Evolutionary conservation across 768 basidiomycete genomes (phyloP).

Genomic region (Mycena haematopus): DNA sequence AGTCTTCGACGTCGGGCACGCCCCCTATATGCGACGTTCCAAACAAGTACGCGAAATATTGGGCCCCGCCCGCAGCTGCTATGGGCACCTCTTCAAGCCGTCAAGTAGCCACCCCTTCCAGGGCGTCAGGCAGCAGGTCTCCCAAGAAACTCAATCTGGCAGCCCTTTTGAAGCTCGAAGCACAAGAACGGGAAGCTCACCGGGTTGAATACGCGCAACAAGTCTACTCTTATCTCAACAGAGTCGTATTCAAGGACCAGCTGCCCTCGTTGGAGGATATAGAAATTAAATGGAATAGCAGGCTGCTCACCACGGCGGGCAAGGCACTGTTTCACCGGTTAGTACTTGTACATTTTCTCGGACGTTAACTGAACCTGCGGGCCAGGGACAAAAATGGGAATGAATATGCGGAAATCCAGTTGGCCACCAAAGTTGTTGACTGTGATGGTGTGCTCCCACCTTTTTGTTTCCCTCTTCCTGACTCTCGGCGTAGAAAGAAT

Average conservation of each 20-base stretch:
- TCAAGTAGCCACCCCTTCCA: background rate
- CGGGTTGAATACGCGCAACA: conserved; percentile 59
- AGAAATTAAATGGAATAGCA: conserved; percentile 69
- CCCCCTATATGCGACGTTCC: background rate
- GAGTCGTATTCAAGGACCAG: conserved; percentile 56
- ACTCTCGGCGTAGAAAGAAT: conserved; percentile 65
- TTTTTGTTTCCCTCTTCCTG: background rate
- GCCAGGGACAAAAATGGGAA: conserved; percentile 55
- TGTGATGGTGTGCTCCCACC: conserved; percentile 58
- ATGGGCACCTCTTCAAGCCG: background rate
- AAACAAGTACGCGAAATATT: conserved; percentile 17
- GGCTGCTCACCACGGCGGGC: conserved; percentile 72
- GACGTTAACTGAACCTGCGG: background rate
- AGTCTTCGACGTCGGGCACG: background rate
- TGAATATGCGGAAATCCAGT: conserved; percentile 70
- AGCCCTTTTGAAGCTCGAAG: background rate
- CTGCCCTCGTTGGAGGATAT: conserved; percentile 56
- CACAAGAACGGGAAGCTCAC: conserved; percentile 35
- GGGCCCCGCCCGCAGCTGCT: background rate
- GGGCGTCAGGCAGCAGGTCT: background rate
- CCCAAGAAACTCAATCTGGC: background rate
- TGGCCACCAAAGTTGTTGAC: conserved; percentile 85
- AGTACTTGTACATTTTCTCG: conserved; percentile 13
- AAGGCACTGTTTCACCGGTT: conserved; percentile 70
- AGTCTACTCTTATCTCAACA: conserved; percentile 69